Evolutionary conservation across 1,284 basidiomycete genomes (phyloP).

Genomic region (Rhodotorula sp.): DNA sequence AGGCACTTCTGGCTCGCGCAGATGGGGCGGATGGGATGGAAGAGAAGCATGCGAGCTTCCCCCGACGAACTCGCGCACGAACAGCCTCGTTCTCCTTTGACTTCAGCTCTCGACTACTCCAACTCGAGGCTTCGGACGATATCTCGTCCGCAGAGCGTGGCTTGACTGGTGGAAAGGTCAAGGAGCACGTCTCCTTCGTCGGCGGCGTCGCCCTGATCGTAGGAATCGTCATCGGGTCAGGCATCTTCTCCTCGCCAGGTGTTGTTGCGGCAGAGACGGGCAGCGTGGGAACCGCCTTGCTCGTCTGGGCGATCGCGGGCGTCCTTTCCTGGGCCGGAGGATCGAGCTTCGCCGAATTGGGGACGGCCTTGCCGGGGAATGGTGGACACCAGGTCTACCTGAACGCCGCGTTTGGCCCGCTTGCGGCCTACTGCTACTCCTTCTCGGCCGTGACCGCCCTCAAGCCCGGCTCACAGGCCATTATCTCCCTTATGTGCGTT

Average conservation of each 20-base stretch:
- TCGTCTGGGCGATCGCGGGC: slow-evolving; percentile 49
- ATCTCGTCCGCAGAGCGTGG: not conserved
- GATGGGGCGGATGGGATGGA: too few species aligned
- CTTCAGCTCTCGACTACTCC: slow-evolving; percentile 7
- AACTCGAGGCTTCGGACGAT: slow-evolving; percentile 18
- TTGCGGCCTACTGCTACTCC: slow-evolving; percentile 56
- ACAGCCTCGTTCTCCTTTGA: slow-evolving; percentile 26
- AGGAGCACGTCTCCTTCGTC: slow-evolving; percentile 22
- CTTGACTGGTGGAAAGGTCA: not conserved
- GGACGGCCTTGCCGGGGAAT: slow-evolving; percentile 73
- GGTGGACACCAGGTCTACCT: slow-evolving; percentile 65
- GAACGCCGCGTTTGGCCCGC: slow-evolving; percentile 60
- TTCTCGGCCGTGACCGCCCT: slow-evolving; percentile 51
- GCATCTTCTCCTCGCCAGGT: slow-evolving; percentile 83
- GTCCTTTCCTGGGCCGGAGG: slow-evolving; percentile 83
- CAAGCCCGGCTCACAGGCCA: slow-evolving; percentile 58
- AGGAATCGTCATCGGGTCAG: slow-evolving; percentile 55
- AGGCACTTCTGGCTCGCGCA: too few species aligned
- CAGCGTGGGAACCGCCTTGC: slow-evolving; percentile 49
- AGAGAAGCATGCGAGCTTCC: too few species aligned
- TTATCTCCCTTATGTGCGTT: slow-evolving; percentile 49
- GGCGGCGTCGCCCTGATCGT: slow-evolving; percentile 32
- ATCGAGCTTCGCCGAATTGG: slow-evolving; percentile 58
- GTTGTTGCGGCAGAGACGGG: slow-evolving; percentile 77
- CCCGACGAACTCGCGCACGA: not conserved